Evolutionary conservation across 345 rosid species (phyloP), one percentile per base, ranked within the genome.

Genomic region (Melaleuca alternifolia): DNA sequence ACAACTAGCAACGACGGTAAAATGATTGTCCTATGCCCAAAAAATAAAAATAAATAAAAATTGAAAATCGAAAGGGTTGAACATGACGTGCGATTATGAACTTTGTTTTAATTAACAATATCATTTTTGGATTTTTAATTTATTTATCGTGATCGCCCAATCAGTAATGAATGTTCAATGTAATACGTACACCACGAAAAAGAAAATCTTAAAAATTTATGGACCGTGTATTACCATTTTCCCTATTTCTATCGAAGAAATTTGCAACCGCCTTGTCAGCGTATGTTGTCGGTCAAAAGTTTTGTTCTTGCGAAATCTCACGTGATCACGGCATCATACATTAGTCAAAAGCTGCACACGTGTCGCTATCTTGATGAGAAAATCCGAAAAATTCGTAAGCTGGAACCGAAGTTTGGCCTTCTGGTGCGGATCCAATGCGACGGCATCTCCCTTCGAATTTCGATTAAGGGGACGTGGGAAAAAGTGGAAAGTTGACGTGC

Each of bases 121-220:
- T n/a, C 5, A 1, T n/a, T 14, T 33, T 0, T 59, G n/a, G n/a
- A 59, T 0, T 57, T 11, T n/a, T 59, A n/a, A 59, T 15, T 59
- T 26, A 0, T 52, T 56, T 18, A 41, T 71, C 93, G 0, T 26
- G 14, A 59, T 6, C 1, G 1, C 6, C 6, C 2, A 59, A 59
- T 6, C n/a, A n/a, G 6, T 0, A 0, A 12, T 6, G n/a, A n/a
- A n/a, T n/a, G 1, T 59, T 6, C 2, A 59, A 59, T 59, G 37
- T 3, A n/a, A n/a, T n/a, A n/a, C n/a, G n/a, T n/a, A n/a, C n/a
- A n/a, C n/a, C n/a, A n/a, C n/a, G n/a, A n/a, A n/a, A n/a, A n/a
- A n/a, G n/a, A n/a, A n/a, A n/a, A n/a, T n/a, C n/a, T n/a, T n/a
- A n/a, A n/a, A n/a, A n/a, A 2, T 59, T 13, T 9, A n/a, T 59